A percentile compares a stretch with the other conserved stretches of the same genome.
These are phyloP conservation scores for Nitzschia sp. DNA, from an alignment of 108 stramenopile genomes.

Conservation along the genomic window DNA sequence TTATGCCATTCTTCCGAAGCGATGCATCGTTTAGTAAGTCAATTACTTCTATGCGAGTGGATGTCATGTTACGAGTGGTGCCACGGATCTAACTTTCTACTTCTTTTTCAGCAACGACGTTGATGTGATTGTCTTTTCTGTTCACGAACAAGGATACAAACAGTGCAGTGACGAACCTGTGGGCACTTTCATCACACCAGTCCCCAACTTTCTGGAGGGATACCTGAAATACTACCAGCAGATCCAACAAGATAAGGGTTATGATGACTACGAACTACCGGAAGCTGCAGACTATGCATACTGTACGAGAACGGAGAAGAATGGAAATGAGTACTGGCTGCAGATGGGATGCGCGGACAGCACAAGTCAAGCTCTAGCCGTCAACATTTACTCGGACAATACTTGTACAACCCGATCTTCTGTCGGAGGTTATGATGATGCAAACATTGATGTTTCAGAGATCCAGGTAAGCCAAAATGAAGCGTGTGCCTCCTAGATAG, in stretches of 20 bases:
- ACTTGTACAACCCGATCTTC: conserved; percentile 52
- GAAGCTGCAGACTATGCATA: conserved; percentile 56
- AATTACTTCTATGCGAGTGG: neutral
- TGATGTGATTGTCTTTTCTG: conserved; percentile 77
- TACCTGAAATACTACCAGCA: conserved; percentile 61
- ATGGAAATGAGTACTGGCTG: conserved; percentile 48
- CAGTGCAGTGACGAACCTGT: conserved; percentile 72
- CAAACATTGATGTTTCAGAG: conserved; percentile 65
- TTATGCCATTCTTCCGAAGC: conserved; percentile 76
- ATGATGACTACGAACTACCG: conserved; percentile 66
- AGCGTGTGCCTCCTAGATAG: neutral
- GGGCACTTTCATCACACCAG: conserved; percentile 73
- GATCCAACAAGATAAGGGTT: conserved; percentile 61
- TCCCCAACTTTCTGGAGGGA: conserved; percentile 68
- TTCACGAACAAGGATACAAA: conserved; percentile 71
- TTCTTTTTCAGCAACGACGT: conserved; percentile 48
- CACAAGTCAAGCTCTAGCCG: conserved; percentile 44
- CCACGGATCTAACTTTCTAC: too few species aligned
- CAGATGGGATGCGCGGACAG: conserved; percentile 62
- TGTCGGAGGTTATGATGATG: conserved; percentile 59
- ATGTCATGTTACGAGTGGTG: too few species aligned
- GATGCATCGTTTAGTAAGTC: conserved; percentile 72
- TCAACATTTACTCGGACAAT: conserved; percentile 82
- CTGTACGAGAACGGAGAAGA: conserved; percentile 51
- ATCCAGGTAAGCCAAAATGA: conserved; percentile 56